These are phyloP conservation scores for Solanum commersonii DNA, from an alignment of 257 asterid species.

Conservation along the genomic window DNA sequence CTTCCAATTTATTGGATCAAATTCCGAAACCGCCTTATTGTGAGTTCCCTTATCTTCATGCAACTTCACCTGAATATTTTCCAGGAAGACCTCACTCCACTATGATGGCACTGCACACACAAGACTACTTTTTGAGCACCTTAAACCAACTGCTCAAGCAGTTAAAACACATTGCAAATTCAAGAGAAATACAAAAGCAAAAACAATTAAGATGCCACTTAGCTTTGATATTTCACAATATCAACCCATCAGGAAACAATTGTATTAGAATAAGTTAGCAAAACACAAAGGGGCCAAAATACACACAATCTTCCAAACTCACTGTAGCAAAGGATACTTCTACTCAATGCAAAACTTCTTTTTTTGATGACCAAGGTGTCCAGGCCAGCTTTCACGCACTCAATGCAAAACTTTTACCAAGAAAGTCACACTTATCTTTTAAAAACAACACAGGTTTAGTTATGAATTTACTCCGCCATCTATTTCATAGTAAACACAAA, in stretches of 20 bases:
- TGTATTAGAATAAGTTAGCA: neutral
- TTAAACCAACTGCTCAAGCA: neutral
- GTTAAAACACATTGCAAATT: neutral
- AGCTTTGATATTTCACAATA: neutral
- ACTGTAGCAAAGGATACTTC: neutral
- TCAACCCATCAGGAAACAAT: neutral
- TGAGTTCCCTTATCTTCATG: neutral
- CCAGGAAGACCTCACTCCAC: neutral
- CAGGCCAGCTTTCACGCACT: no score
- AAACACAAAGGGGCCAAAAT: neutral
- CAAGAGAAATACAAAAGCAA: neutral
- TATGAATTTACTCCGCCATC: neutral
- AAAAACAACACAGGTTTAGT: neutral
- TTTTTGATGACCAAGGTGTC: no score
- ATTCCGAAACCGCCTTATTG: neutral
- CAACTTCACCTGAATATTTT: neutral
- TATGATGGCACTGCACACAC: conserved; percentile 4
- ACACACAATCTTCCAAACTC: neutral
- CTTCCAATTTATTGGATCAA: neutral
- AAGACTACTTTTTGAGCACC: neutral
- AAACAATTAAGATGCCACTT: neutral
- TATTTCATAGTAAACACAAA: neutral
- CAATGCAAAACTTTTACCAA: neutral
- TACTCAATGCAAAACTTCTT: neutral
- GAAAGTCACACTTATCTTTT: neutral